These are phyloP conservation scores for Thalassiosira exigua DNA, from an alignment of 352 stramenopile genomes.

Conservation along the genomic window DNA sequence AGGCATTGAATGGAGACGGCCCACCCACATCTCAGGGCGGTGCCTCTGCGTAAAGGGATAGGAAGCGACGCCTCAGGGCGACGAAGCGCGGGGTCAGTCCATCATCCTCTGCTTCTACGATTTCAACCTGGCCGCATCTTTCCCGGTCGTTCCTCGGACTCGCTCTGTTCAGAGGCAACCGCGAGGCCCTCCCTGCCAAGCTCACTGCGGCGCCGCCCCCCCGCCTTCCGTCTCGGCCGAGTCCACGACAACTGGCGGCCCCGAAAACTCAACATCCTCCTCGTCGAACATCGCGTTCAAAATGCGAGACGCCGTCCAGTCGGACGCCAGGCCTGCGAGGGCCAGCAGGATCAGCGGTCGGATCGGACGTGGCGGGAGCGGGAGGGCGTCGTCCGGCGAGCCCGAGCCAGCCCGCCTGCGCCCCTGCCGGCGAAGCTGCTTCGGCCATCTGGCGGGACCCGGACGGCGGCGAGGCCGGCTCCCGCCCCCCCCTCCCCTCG, in stretches of 20 bases:
- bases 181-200: no score
- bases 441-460: not conserved
- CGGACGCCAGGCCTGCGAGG: slow-evolving; percentile 2
- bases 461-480: not conserved
- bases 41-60: slow-evolving; percentile 14
- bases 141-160: no score
- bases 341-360: slow-evolving; percentile 8
- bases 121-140: not conserved
- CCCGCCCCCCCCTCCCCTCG: not conserved
- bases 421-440: not conserved
- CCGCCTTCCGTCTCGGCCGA: not conserved
- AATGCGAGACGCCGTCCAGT: slow-evolving; percentile 4
- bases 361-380: not conserved
- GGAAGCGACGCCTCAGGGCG: slow-evolving; percentile 3
- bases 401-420: no score
- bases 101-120: not conserved
- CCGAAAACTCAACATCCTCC: not conserved
- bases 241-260: no score
- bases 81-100: slow-evolving; percentile 6
- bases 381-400: not conserved
- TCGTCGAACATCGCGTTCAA: slow-evolving; percentile 8
- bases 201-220: no score
- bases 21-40: not conserved
- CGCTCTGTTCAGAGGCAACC: no score
- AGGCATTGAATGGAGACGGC: not conserved